These are phyloP conservation scores for Verticillium nonalfalfae DNA, from an alignment of 2,329 filamentous ascomycete genomes.

Conservation along the genomic window DNA sequence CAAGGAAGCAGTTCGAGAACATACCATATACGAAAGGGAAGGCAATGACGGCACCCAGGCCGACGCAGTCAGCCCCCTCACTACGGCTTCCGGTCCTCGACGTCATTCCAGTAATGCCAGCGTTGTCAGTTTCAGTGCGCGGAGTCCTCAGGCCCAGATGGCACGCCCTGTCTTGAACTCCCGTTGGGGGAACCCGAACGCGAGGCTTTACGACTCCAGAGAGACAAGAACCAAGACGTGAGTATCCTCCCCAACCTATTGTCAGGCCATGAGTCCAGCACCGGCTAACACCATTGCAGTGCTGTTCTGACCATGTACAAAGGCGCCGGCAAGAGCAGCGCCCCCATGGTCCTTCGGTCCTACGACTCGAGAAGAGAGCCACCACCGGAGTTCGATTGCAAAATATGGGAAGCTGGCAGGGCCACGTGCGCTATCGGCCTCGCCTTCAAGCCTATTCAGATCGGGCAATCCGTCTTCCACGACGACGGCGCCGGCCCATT, in stretches of 20 bases:
- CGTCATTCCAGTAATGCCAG: constrained; percentile 75
- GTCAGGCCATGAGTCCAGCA: not conserved
- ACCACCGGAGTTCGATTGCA: constrained; percentile 85
- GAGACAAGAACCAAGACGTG: constrained; percentile 88
- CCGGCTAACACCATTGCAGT: constrained; percentile 37
- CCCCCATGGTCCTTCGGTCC: constrained; percentile 73
- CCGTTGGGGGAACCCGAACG: constrained; percentile 75
- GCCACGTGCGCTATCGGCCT: constrained; percentile 89
- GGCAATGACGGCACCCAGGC: constrained; percentile 64
- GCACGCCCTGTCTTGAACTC: constrained; percentile 45
- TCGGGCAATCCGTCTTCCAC: constrained; percentile 89
- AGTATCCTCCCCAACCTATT: not conserved
- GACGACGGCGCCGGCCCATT: constrained; percentile 90
- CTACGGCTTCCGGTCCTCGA: constrained; percentile 35
- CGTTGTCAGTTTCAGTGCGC: constrained; percentile 71
- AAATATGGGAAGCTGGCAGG: constrained; percentile 92
- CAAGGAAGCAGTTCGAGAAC: constrained; percentile 76
- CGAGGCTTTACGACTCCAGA: constrained; percentile 78
- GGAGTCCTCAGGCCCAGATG: constrained; percentile 52
- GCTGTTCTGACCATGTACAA: constrained; percentile 89
- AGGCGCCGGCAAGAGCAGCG: constrained; percentile 63
- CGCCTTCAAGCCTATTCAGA: constrained; percentile 92
- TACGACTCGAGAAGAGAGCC: constrained; percentile 94
- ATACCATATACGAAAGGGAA: constrained; percentile 73
- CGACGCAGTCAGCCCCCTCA: constrained; percentile 33